phyloP scores from a whole-genome alignment of 1,284 basidiomycete genomes.

The Bjerkandera adusta region DNA sequence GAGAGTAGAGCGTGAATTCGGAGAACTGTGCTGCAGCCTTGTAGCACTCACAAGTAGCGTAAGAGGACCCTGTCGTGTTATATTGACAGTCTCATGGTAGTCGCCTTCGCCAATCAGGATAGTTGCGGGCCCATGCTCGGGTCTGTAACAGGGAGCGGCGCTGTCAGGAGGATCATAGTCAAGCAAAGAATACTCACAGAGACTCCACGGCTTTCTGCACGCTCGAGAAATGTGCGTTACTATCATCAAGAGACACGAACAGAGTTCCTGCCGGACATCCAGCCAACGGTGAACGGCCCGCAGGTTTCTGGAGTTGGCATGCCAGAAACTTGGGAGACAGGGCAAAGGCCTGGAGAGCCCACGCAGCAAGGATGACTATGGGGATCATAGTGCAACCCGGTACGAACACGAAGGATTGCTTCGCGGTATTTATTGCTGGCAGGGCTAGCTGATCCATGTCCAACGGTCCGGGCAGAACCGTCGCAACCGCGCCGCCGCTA shows the following conservation, averaged over 20 bases:
- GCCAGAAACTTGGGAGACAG: conserved; percentile 2
- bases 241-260: conserved; percentile 4
- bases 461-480: neutral
- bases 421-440: neutral
- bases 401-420: neutral
- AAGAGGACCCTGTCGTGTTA: conserved; percentile 52
- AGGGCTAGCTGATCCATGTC: neutral
- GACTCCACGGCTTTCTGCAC: conserved; percentile 8
- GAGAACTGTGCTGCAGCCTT: neutral
- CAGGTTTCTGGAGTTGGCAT: conserved; percentile 9
- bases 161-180: neutral
- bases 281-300: conserved; percentile 1
- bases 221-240: neutral
- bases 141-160: no score
- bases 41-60: conserved; percentile 45
- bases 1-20: neutral
- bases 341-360: neutral
- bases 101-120: conserved; percentile 63
- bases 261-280: conserved; percentile 9
- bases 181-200: conserved; percentile 1
- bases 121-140: conserved; percentile 34
- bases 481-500: neutral
- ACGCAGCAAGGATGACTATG: neutral
- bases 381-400: neutral
- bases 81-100: conserved; percentile 59